phyloP scores from a whole-genome alignment of 441 rosid genomes.

The Hura crepitans region DNA sequence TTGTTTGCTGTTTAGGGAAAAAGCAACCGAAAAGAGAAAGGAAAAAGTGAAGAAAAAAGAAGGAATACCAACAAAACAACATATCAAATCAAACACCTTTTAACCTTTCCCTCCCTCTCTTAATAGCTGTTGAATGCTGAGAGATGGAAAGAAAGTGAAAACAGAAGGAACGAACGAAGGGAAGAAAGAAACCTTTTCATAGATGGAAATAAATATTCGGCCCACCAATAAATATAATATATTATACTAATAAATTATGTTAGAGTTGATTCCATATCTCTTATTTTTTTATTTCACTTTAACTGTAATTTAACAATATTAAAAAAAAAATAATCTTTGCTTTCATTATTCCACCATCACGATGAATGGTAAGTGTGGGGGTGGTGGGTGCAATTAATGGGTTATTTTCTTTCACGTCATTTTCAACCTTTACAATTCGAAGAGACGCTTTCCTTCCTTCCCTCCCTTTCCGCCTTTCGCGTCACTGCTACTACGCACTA shows the following conservation, averaged over 20 bases:
- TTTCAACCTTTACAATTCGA: conserved; percentile 51
- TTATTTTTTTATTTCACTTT: no score
- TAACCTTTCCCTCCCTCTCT: neutral
- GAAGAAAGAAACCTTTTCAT: conserved; percentile 14
- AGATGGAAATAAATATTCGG: neutral
- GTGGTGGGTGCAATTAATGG: conserved; percentile 35
- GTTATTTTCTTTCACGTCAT: conserved; percentile 38
- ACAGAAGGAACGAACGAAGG: neutral
- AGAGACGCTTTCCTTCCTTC: conserved; percentile 9
- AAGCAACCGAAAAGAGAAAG: conserved; percentile 31
- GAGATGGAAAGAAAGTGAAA: neutral
- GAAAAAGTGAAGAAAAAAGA: conserved; percentile 18
- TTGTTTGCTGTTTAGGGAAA: conserved; percentile 26
- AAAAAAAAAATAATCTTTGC: no score
- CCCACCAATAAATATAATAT: neutral
- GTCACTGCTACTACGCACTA: neutral
- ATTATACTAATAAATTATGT: no score
- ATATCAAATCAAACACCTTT: conserved; percentile 47
- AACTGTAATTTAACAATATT: no score
- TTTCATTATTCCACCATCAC: conserved; percentile 7
- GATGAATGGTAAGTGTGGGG: conserved; percentile 46
- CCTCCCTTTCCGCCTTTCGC: neutral
- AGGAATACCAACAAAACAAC: conserved; percentile 29
- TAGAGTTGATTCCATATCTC: no score
- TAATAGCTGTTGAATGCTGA: neutral